Percentiles rank a stretch among this genome's conserved stretches.
These are phyloP conservation scores for Plantago coronopus DNA, from an alignment of 305 asterid species.

Conservation along the genomic window DNA sequence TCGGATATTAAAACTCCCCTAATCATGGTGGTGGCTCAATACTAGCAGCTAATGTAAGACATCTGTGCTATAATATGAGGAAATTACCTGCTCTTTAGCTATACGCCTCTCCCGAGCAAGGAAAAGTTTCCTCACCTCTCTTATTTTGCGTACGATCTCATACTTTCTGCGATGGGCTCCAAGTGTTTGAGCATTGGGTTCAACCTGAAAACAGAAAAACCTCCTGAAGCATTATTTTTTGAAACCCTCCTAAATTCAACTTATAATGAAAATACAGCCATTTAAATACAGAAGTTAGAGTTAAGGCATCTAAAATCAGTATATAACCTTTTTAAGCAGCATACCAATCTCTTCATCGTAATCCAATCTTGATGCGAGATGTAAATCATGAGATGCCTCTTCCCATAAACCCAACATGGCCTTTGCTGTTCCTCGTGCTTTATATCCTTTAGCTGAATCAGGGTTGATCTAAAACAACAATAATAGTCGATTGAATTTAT, in stretches of 20 bases:
- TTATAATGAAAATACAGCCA: no score
- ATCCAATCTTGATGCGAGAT: slow-evolving; percentile 64
- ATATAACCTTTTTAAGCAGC: slow-evolving; percentile 55
- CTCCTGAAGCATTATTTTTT: slow-evolving; percentile 9
- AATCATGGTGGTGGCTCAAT: no score
- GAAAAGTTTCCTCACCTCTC: slow-evolving; percentile 39
- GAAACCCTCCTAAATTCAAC: background rate
- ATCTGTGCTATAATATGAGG: background rate
- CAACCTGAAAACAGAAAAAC: slow-evolving; percentile 44
- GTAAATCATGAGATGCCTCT: slow-evolving; percentile 78
- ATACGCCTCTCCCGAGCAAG: slow-evolving; percentile 37
- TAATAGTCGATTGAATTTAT: slow-evolving; percentile 2
- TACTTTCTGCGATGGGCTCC: slow-evolving; percentile 73
- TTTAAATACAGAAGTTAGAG: background rate
- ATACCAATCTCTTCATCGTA: slow-evolving; percentile 63
- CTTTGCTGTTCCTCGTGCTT: slow-evolving; percentile 75
- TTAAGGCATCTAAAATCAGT: background rate
- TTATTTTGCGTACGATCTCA: slow-evolving; percentile 50
- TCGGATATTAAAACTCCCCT: no score
- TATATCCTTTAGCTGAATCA: slow-evolving; percentile 83
- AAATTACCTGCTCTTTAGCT: slow-evolving; percentile 35
- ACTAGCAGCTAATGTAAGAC: background rate
- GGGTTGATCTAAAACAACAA: slow-evolving; percentile 52
- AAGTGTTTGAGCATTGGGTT: slow-evolving; percentile 62
- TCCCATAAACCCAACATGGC: slow-evolving; percentile 84